Base-by-base conservation (phyloP, 2,329 filamentous ascomycete species). In the Ophiostoma novo-ulmi region DNA sequence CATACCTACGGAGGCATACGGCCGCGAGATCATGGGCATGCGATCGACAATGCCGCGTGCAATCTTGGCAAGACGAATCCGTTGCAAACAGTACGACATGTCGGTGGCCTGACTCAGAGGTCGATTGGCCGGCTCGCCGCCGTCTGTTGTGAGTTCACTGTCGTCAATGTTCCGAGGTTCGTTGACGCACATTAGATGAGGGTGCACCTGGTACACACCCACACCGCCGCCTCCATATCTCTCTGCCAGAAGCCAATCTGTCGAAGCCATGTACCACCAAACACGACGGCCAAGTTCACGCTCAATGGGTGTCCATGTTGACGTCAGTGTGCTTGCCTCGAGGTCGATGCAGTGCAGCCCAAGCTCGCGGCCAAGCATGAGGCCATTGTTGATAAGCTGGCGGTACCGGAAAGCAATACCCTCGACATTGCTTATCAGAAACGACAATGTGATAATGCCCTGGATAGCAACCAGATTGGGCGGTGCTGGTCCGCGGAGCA, bases 1-100 rank as follows among this genome's bases (percentile, higher is more conserved):
- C 65, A 67, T 67, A 13, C 38, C 38, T 22, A 48, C 65, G 11
- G 26, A 41, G 6, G 65, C 65, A 22, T 65, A 66, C 35, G 58
- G 67, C 39, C 66, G 31, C 55, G 70, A 61, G 3, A 69, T 63
- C 67, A 69, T 71, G 22, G 61, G 67, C 67, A 63, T 69, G 44
- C 67, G 68, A 58, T 84, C 82, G 2, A 80, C 76, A 1, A 83
- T 78, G 8, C 78, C 75, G 3, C 82, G 79, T 64, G 80, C 81
- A 4, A 80, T 74, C 44, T 78, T 76, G 17, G 79, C 79, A 11
- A 84, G 74, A 38, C 78, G 78, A n/a, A 82, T 76, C 0, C 82
- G 79, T 44, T 80, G 77, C 5, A 83, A 74, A 35, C 79, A 80
- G 71, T 82, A 84, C 7, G 81, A 80, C 80, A 82, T 83, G 14